Percentiles rank a stretch among this genome's conserved stretches.
Evolutionary conservation across 2,329 filamentous ascomycete species (phyloP).

Genomic region (Drechslerella stenobrocha): DNA sequence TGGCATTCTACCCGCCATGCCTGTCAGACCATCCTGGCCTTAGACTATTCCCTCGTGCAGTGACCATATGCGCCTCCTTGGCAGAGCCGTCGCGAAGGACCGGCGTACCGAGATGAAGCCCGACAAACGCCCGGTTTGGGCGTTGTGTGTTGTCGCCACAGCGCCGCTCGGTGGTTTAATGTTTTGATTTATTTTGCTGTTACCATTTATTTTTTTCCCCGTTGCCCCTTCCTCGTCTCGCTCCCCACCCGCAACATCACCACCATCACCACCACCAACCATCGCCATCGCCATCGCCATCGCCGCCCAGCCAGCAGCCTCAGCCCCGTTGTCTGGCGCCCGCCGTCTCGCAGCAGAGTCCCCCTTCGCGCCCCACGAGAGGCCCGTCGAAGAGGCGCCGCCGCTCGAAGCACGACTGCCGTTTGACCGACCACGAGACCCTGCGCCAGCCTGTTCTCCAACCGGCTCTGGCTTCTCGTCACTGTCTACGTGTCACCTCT

Average conservation of each 20-base stretch:
- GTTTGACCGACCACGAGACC: background rate
- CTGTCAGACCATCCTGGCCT: no score
- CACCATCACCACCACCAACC: constrained; percentile 10
- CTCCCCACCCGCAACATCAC: constrained; percentile 9
- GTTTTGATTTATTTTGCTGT: constrained; percentile 3
- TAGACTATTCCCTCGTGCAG: no score
- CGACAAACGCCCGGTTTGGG: no score
- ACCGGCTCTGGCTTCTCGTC: background rate
- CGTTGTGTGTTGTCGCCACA: constrained; percentile 4
- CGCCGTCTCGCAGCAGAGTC: no score
- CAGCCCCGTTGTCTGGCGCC: background rate
- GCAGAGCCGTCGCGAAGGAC: no score
- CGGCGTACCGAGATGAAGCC: no score
- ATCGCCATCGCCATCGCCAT: background rate
- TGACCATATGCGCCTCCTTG: no score
- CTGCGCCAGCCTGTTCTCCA: background rate
- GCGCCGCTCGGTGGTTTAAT: background rate
- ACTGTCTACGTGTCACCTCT: background rate
- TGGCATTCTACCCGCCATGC: no score
- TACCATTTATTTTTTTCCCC: constrained; percentile 4
- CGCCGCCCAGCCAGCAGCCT: constrained; percentile 6
- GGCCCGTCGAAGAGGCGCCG: no score
- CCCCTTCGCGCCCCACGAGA: no score
- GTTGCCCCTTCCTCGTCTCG: background rate
- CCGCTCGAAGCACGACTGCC: background rate